Evolutionary conservation across 306 rosid species (phyloP).

Genomic region (Inga oerstediana): DNA sequence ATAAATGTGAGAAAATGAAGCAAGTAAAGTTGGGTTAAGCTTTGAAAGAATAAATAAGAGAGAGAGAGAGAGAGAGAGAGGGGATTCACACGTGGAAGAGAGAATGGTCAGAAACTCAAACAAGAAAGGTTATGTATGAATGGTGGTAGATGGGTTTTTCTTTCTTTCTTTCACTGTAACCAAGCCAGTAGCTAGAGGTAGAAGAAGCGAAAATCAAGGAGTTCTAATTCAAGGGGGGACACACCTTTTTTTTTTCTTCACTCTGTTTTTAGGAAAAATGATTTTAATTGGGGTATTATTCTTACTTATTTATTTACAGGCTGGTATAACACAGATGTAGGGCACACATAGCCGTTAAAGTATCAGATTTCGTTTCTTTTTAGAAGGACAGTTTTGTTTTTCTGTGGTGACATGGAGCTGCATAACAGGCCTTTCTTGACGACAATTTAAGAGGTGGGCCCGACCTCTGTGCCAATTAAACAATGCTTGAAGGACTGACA

Average conservation of each 20-base stretch:
- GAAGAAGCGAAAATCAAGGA: slow-evolving; percentile 22
- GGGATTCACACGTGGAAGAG: slow-evolving; percentile 74
- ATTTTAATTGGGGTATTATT: not conserved
- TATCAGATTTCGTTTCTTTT: not conserved
- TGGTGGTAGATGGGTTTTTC: not conserved
- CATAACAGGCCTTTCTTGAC: not conserved
- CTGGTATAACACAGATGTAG: slow-evolving; percentile 20
- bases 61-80: not conserved
- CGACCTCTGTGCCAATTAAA: slow-evolving; percentile 5
- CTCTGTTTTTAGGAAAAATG: not conserved
- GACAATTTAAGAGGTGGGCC: not conserved
- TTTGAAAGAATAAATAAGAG: slow-evolving; percentile 49
- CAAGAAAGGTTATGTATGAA: slow-evolving; percentile 38
- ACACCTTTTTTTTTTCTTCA: slow-evolving; percentile 1
- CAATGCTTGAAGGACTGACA: not conserved
- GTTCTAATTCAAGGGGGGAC: not conserved
- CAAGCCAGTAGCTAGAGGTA: not conserved
- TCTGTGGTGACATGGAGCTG: slow-evolving; percentile 26
- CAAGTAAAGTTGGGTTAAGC: slow-evolving; percentile 49
- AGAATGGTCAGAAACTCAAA: slow-evolving; percentile 52
- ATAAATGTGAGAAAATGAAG: slow-evolving; percentile 30
- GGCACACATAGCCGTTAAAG: slow-evolving; percentile 56
- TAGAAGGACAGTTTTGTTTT: slow-evolving; percentile 38
- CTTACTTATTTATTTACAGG: not conserved
- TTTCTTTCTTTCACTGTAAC: slow-evolving; percentile 27